Percentiles rank a stretch among this genome's conserved stretches.
phyloP scores from a whole-genome alignment of 2,329 filamentous ascomycete species.

The Stemphylium beticola region DNA sequence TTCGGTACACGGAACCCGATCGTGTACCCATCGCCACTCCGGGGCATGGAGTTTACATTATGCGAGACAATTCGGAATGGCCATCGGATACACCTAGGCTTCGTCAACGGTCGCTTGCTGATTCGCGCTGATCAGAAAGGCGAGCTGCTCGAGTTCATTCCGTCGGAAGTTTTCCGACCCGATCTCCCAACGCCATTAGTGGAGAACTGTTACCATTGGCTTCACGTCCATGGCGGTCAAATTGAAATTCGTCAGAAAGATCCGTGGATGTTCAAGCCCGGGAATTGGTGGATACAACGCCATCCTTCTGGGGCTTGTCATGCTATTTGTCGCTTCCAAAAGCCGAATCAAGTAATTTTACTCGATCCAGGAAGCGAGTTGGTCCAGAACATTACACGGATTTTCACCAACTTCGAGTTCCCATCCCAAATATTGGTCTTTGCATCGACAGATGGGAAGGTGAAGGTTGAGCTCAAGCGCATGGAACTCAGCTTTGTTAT shows the following conservation, averaged over 20 bases:
- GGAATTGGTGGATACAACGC: conserved; percentile 52
- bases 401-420: conserved; percentile 61
- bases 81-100: conserved; percentile 63
- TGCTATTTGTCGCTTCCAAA: conserved; percentile 13
- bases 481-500: conserved; percentile 63
- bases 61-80: conserved; percentile 47
- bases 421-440: conserved; percentile 53
- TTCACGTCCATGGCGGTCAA: conserved; percentile 54
- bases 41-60: conserved; percentile 57
- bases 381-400: conserved; percentile 48
- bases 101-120: conserved; percentile 49
- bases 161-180: conserved; percentile 30
- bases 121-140: conserved; percentile 50
- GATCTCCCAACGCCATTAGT: conserved; percentile 58
- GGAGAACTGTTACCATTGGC: conserved; percentile 65
- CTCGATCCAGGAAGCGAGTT: conserved; percentile 58
- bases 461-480: conserved; percentile 60
- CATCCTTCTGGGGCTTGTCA: conserved; percentile 19
- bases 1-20: conserved; percentile 62
- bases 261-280: conserved; percentile 49
- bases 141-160: conserved; percentile 47
- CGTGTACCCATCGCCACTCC: conserved; percentile 59
- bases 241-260: conserved; percentile 60
- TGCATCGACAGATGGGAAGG: conserved; percentile 45
- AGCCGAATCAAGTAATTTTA: conserved; percentile 45